phyloP scores from a whole-genome alignment of 768 basidiomycete genomes.

The Boletus tylopilopsis region DNA sequence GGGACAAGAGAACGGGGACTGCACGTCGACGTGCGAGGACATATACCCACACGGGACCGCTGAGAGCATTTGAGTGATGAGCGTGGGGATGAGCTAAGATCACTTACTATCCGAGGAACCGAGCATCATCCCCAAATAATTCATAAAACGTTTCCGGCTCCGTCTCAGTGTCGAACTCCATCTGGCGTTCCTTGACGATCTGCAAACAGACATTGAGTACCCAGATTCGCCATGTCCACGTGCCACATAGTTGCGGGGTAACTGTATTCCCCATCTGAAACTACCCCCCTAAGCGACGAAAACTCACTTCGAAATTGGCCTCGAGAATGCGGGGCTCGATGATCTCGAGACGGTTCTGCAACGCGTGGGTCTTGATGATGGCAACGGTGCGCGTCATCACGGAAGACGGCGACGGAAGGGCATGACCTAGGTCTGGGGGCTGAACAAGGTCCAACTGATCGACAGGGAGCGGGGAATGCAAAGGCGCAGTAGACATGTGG shows the following conservation, averaged over 20 bases:
- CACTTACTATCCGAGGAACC: conserved; percentile 73
- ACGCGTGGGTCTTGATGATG: conserved; percentile 79
- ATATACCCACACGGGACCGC: conserved; percentile 90
- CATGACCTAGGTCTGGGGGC: conserved; percentile 2
- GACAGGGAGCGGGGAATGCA: conserved; percentile 12
- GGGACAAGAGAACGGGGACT: conserved; percentile 73
- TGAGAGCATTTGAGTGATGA: conserved; percentile 32
- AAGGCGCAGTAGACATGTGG: conserved; percentile 18
- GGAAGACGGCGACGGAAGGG: conserved; percentile 10
- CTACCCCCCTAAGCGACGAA: conserved; percentile 2
- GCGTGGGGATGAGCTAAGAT: no score
- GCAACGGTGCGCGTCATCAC: conserved; percentile 63
- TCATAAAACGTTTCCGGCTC: conserved; percentile 78
- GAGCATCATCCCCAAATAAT: conserved; percentile 74
- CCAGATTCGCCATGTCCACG: conserved; percentile 14
- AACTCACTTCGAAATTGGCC: conserved; percentile 74
- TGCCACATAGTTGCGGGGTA: conserved; percentile 6
- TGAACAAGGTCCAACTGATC: conserved; percentile 13
- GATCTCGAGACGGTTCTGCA: conserved; percentile 72
- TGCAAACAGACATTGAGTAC: conserved; percentile 28
- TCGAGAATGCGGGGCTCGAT: conserved; percentile 78
- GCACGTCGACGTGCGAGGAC: conserved; percentile 80
- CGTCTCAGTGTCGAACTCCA: conserved; percentile 83
- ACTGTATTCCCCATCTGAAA: background rate
- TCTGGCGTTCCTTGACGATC: conserved; percentile 86